Base-by-base conservation (phyloP, 2,329 filamentous ascomycete species). In the Scleromitrula shiraiana region DNA sequence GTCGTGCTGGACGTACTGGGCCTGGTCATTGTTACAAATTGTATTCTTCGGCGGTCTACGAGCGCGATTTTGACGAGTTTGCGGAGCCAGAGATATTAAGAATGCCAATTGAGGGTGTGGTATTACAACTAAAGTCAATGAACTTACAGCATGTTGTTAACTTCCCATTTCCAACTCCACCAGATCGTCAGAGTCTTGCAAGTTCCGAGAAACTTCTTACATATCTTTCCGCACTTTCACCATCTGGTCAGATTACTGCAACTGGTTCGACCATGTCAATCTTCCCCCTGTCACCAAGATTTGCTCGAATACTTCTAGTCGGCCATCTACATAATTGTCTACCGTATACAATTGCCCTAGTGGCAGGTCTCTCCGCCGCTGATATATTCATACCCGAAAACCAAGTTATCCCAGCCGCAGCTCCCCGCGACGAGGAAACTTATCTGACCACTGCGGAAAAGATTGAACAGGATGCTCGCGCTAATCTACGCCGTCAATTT, bases 1-100 rank as follows among this genome's bases (percentile, higher is more conserved):
- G 93, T 68, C 88, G 93, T 75, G 93, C 93, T 49, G 93, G 94
- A 54, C 83, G 93, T 73, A 98, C 91, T 4, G 91, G 89, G 0
- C 90, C 93, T 1, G 93, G 93, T 7, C 94, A 98, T 67, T 97
- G 91, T 67, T 98, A 96, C 69, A 75, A 89, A 49, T 69, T 98
- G 4, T 98, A 95, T 67, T 96, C 90, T 0, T 95, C 89, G 10
- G 93, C 93, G 0, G 85, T 98, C 0, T 98, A 87, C 59, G 93
- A 93, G 67, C 77, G 88, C 49, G 89, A 94, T 57, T 95, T 98
- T 56, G 73, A 81, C 20, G 79, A 91, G 54, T 95, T 94, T 59
- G 82, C 87, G 0, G 82, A 90, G 20, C 91, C 93, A 0, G 93
- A 98, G 66, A 83, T 98, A 32, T 68, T 94, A 40, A 79, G 90